Percentiles rank a stretch among this genome's conserved stretches.
Evolutionary conservation across 140 eudicot genomes (phyloP).

Genomic region (Artemisia princeps): DNA sequence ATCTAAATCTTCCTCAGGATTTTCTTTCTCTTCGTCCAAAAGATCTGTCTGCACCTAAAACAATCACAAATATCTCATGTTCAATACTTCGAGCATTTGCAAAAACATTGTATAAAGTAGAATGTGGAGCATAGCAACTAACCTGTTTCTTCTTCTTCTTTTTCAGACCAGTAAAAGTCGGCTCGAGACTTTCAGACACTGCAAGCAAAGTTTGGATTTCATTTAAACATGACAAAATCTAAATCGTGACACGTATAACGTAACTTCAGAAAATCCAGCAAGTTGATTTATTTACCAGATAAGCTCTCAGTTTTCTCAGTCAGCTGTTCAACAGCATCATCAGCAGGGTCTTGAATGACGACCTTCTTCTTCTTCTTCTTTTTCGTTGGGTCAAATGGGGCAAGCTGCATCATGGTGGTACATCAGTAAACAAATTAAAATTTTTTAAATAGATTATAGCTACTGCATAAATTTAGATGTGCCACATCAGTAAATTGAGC

Average conservation of each 20-base stretch:
- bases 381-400: conserved; percentile 78
- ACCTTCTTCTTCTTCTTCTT: conserved; percentile 95
- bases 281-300: conserved; percentile 35
- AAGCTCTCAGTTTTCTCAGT: conserved; percentile 59
- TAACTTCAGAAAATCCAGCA: not conserved
- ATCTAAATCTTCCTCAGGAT: conserved; percentile 46
- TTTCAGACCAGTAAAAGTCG: conserved; percentile 70
- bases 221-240: not conserved
- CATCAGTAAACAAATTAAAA: conserved; percentile 6
- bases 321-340: conserved; percentile 53
- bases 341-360: conserved; percentile 64
- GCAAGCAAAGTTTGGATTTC: conserved; percentile 14
- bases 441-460: not conserved
- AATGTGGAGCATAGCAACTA: conserved; percentile 1
- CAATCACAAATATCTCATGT: conserved; percentile 9
- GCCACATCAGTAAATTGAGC: not conserved
- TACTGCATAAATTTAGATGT: not conserved
- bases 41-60: conserved; percentile 62
- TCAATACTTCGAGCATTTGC: not conserved
- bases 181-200: conserved; percentile 68
- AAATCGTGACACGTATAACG: not conserved
- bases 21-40: conserved; percentile 65
- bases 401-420: conserved; percentile 42
- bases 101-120: not conserved
- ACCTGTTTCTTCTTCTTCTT: conserved; percentile 88